These are phyloP conservation scores for Apiospora pterosperma DNA, from an alignment of 2,329 filamentous ascomycete species.

Conservation along the genomic window DNA sequence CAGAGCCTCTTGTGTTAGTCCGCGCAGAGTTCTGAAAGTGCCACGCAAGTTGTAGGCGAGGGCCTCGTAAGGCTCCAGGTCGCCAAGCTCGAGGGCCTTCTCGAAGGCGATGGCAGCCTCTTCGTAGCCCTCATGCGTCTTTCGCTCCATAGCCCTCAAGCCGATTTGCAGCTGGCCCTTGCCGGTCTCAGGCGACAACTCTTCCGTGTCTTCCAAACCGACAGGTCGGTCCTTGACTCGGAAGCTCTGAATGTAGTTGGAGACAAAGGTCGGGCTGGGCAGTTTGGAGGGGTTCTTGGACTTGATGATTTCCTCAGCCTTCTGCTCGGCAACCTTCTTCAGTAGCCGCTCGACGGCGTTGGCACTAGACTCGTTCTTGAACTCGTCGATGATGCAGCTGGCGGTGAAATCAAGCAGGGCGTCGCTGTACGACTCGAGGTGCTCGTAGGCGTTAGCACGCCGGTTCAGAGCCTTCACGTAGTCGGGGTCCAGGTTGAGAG, in stretches of 20 bases:
- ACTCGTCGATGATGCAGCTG: constrained; percentile 97
- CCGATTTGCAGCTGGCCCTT: constrained; percentile 84
- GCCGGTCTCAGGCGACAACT: constrained; percentile 73
- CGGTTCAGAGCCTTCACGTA: constrained; percentile 98
- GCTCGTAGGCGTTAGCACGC: constrained; percentile 93
- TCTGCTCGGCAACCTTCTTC: constrained; percentile 94
- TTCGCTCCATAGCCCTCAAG: constrained; percentile 74
- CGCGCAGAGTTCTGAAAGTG: constrained; percentile 89
- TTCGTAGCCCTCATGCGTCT: constrained; percentile 87
- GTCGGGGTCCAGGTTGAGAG: constrained; percentile 87
- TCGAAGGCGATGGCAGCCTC: constrained; percentile 85
- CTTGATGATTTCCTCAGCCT: constrained; percentile 84
- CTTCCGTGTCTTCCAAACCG: constrained; percentile 78
- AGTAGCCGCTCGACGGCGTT: constrained; percentile 88
- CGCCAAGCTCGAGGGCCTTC: constrained; percentile 77
- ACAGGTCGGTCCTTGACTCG: constrained; percentile 74
- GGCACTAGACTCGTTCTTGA: constrained; percentile 86
- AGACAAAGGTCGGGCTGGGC: constrained; percentile 93
- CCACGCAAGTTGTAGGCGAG: constrained; percentile 95
- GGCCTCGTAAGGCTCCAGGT: constrained; percentile 79
- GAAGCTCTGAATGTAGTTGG: constrained; percentile 99
- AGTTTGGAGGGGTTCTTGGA: constrained; percentile 81
- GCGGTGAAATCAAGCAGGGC: constrained; percentile 96
- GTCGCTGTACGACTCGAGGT: constrained; percentile 86
- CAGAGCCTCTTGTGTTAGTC: constrained; percentile 80